phyloP scores from a whole-genome alignment of 1,284 basidiomycete genomes.

The Grifola frondosa region DNA sequence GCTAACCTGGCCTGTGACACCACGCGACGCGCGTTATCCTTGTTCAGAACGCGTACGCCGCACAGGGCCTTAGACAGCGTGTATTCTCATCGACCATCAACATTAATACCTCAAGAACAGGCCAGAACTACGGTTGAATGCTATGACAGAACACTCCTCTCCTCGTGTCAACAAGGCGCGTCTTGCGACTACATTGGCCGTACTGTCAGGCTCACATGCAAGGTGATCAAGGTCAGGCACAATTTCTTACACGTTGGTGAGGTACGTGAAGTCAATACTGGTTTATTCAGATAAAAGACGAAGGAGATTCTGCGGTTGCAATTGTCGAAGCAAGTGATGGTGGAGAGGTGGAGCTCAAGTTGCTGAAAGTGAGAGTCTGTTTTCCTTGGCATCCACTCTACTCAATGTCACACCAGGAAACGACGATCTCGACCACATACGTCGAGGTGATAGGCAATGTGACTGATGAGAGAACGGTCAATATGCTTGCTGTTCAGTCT shows the following conservation, averaged over 20 bases:
- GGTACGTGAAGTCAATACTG: not conserved
- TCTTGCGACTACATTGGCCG: constrained; percentile 55
- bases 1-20: too few species aligned
- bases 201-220: constrained; percentile 72
- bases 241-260: too few species aligned
- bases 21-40: too few species aligned
- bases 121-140: too few species aligned
- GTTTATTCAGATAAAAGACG: constrained; percentile 48
- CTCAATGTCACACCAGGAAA: constrained; percentile 37
- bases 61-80: too few species aligned
- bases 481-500: constrained; percentile 62
- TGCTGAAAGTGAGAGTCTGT: constrained; percentile 14
- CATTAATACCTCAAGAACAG: too few species aligned
- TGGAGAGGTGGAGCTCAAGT: constrained; percentile 59
- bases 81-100: too few species aligned
- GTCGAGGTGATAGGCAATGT: constrained; percentile 80
- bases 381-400: not conserved
- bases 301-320: too few species aligned
- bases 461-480: constrained; percentile 57
- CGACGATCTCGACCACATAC: constrained; percentile 52
- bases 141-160: constrained; percentile 47
- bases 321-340: constrained; percentile 73
- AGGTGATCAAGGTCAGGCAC: constrained; percentile 59
- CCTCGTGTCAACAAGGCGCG: constrained; percentile 68
- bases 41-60: too few species aligned